A percentile compares a stretch with the other conserved stretches of the same genome.
These are phyloP conservation scores for Hemisphaericaspora xylanilytica DNA, from an alignment of 1,139 yeast genomes.

Conservation along the genomic window DNA sequence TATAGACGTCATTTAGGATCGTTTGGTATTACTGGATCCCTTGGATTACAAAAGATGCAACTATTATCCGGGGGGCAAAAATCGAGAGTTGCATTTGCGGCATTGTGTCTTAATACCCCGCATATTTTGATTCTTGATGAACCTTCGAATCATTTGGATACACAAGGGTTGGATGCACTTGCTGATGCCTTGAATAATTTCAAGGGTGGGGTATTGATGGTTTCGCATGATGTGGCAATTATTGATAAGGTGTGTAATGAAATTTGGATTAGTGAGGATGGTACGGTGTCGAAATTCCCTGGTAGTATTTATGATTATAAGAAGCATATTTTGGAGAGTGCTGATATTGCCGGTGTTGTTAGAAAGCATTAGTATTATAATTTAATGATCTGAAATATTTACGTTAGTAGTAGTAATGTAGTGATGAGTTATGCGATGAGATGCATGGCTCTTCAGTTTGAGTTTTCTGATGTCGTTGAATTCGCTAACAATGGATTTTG, in stretches of 20 bases:
- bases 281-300: conserved; percentile 72
- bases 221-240: conserved; percentile 92
- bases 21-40: conserved; percentile 92
- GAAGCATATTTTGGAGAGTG: conserved; percentile 75
- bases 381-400: no score
- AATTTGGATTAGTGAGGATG: conserved; percentile 92
- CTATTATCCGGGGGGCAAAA: conserved; percentile 96
- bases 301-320: conserved; percentile 88
- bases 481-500: no score
- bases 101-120: conserved; percentile 86
- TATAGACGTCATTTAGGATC: conserved; percentile 96
- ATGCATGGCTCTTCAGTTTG: no score
- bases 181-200: conserved; percentile 83
- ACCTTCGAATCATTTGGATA: conserved; percentile 98
- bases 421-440: no score
- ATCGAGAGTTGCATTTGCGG: conserved; percentile 97
- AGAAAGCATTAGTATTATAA: conserved; percentile 73
- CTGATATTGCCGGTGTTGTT: conserved; percentile 86
- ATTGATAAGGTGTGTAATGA: conserved; percentile 87
- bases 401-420: no score
- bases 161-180: conserved; percentile 94
- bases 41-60: conserved; percentile 89
- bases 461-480: no score
- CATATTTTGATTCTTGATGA: conserved; percentile 92
- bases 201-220: conserved; percentile 96